These are phyloP conservation scores for Mortierella hygrophila DNA, from an alignment of 192 early-diverging fungal species.

Conservation along the genomic window DNA sequence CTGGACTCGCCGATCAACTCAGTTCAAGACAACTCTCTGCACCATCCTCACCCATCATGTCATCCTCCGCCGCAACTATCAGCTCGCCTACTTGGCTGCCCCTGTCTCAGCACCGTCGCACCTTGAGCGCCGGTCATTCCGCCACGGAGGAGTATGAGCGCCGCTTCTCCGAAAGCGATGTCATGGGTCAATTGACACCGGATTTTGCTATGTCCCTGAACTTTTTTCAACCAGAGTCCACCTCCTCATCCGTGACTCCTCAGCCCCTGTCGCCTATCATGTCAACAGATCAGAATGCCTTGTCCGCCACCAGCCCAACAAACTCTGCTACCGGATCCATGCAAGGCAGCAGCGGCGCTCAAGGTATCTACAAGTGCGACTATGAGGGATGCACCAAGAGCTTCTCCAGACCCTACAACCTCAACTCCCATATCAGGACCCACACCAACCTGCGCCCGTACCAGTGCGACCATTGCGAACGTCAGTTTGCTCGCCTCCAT, in stretches of 20 bases:
- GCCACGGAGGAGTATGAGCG: conserved; percentile 21
- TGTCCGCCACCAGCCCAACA: not conserved
- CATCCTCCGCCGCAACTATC: not conserved
- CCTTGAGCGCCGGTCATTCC: conserved; percentile 13
- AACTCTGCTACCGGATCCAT: not conserved
- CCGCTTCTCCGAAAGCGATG: conserved; percentile 34
- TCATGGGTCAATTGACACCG: conserved; percentile 21
- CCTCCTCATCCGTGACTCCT: not conserved
- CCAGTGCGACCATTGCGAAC: conserved; percentile 79
- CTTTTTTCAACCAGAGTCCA: conserved; percentile 2
- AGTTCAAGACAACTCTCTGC: conserved; percentile 18
- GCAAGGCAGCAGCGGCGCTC: not conserved
- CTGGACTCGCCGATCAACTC: not conserved
- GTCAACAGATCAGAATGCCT: not conserved
- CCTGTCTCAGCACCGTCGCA: conserved; percentile 27
- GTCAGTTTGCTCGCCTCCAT: conserved; percentile 89
- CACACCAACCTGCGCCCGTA: conserved; percentile 84
- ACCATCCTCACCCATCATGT: conserved; percentile 20
- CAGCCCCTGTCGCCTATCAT: not conserved
- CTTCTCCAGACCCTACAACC: conserved; percentile 82
- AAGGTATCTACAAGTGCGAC: conserved; percentile 60
- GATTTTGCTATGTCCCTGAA: conserved; percentile 13
- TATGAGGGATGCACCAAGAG: conserved; percentile 75
- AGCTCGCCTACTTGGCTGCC: not conserved
- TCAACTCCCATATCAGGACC: conserved; percentile 80